phyloP scores from a whole-genome alignment of 306 rosid genomes.

The Lupinus albus region DNA sequence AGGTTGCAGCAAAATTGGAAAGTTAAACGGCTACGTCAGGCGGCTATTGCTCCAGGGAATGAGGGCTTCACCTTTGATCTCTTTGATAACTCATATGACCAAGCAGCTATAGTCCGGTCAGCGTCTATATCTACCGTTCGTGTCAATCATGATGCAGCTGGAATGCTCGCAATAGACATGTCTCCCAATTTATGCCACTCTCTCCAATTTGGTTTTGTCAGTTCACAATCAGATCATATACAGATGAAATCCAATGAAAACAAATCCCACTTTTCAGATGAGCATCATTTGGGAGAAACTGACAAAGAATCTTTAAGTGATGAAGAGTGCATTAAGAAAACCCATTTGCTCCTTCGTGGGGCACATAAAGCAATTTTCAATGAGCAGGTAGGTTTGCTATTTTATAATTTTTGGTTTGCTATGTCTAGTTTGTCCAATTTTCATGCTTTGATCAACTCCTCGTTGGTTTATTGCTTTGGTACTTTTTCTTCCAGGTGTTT shows the following conservation, averaged over 20 bases:
- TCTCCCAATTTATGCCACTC: conserved; percentile 69
- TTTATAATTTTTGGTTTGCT: conserved; percentile 13
- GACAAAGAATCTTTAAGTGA: conserved; percentile 60
- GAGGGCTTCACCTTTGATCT: conserved; percentile 96
- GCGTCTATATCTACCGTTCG: conserved; percentile 66
- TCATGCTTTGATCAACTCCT: conserved; percentile 18
- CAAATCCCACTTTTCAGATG: conserved; percentile 43
- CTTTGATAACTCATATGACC: conserved; percentile 79
- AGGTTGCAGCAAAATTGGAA: conserved; percentile 99
- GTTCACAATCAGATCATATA: conserved; percentile 47
- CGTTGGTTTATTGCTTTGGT: conserved; percentile 33
- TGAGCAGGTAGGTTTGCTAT: conserved; percentile 58
- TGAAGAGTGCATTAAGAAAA: conserved; percentile 72
- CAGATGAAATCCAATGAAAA: conserved; percentile 46
- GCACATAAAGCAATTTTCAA: conserved; percentile 79
- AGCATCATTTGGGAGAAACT: conserved; percentile 51
- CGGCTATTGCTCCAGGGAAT: conserved; percentile 76
- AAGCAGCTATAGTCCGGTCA: conserved; percentile 61
- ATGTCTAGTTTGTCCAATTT: conserved; percentile 14
- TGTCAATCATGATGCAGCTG: conserved; percentile 84
- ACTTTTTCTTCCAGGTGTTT: conserved; percentile 69
- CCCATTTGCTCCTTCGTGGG: conserved; percentile 75
- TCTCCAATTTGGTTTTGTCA: conserved; percentile 72
- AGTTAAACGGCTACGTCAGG: conserved; percentile 86
- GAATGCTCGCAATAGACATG: conserved; percentile 80